A percentile compares a stretch with the other conserved stretches of the same genome.
Evolutionary conservation across 2,329 filamentous ascomycete species (phyloP).

Genomic region (Calonectria pseudoturangicola): DNA sequence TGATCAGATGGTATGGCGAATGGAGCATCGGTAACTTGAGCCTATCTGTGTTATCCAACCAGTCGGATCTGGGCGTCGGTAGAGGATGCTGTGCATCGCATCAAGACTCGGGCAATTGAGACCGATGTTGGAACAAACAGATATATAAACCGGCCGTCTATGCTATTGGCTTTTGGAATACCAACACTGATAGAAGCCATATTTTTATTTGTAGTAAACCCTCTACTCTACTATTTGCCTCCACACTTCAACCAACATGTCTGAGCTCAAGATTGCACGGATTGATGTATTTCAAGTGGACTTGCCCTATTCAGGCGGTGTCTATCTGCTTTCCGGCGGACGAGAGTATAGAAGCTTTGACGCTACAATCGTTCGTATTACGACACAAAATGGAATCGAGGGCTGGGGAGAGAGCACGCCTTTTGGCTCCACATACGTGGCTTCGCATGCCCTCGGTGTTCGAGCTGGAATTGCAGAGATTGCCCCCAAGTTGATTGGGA

Average conservation of each 20-base stretch:
- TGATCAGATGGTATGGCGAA: too few relatives aligned
- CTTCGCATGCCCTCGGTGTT: constrained; percentile 45
- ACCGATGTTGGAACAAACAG: too few relatives aligned
- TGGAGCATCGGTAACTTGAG: not conserved
- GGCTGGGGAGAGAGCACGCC: constrained; percentile 50
- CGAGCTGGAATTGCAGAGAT: constrained; percentile 46
- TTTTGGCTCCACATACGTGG: constrained; percentile 47
- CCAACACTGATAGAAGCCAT: too few relatives aligned
- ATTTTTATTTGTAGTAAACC: too few relatives aligned
- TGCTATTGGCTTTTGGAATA: too few relatives aligned
- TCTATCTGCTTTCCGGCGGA: constrained; percentile 44
- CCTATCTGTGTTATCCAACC: not conserved
- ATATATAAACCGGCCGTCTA: not conserved
- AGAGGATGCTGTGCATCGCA: not conserved
- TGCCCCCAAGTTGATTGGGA: constrained; percentile 39
- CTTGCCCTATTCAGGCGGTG: constrained; percentile 42
- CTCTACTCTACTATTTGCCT: not conserved
- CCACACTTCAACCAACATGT: constrained; percentile 45
- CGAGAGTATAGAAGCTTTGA: constrained; percentile 46
- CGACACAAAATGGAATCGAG: constrained; percentile 46
- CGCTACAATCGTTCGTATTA: constrained; percentile 47
- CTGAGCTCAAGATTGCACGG: constrained; percentile 45
- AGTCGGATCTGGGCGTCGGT: not conserved
- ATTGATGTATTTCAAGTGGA: constrained; percentile 47
- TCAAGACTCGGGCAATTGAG: too few relatives aligned